Evolutionary conservation across 1,139 yeast species (phyloP), one percentile per base, ranked within the genome.

Genomic region (Zygosaccharomyces sapae): DNA sequence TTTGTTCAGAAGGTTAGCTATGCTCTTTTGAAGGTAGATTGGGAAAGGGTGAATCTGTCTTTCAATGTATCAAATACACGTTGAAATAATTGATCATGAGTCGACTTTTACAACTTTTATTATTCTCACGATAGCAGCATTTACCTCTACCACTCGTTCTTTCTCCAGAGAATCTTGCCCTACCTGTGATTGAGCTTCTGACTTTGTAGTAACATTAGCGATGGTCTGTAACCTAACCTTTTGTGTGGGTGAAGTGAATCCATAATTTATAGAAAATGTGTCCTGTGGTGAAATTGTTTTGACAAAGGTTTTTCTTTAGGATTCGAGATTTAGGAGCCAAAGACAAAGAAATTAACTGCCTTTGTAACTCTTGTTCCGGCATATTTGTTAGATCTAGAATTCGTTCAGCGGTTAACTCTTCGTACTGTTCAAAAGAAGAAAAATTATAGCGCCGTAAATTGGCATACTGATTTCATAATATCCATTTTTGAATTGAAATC

Each of bases 111-210:
- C 33, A 90, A 71, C 76, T 64, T 92, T 92, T 92, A 92, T 83
- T 8, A 85, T 79, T 46, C 97, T 75, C 2, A 90, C 96, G 48
- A 90, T 79, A 0, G 96, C 95, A 0, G 97, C 97, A 59, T 87
- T 94, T 2, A 86, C 74, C 58, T 83, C 88, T 48, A 76, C 74
- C 54, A 79, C 67, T 44, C 86, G 70, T 5, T 77, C 71, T 63
- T 72, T 60, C 63, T 76, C 56, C 70, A 70, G 16, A 5, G 41
- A 36, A 27, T 68, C 65, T 34, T 45, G 55, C 1, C 29, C 38
- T 33, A 38, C 40, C 30, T 48, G 33, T 33, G 39, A 13, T 69
- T 72, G 62, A 69, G 57, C 0, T 76, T 75, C 44, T 63, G 45
- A 20, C 22, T 39, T 39, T n/a, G 39, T 41, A 22, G 46, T 10